Conservation (phyloP, 306 rosid species). For the Mimosa pudica region DNA sequence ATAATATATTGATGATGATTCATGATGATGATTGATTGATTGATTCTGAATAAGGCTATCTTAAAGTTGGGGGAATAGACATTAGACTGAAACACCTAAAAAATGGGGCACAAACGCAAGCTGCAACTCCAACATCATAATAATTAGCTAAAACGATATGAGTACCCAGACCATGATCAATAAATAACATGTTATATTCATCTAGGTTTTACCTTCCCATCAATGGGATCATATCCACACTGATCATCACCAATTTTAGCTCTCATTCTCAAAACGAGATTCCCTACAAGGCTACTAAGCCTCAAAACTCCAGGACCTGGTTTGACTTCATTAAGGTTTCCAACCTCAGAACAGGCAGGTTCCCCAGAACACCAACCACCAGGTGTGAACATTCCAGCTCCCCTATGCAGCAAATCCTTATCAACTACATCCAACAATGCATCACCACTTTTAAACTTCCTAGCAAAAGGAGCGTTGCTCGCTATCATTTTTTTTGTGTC, state of each 20-base stretch:
- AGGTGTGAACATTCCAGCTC: slow-evolving; percentile 58
- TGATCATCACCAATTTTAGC: slow-evolving; percentile 59
- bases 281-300: slow-evolving; percentile 56
- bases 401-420: slow-evolving; percentile 47
- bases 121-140: not conserved
- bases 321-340: slow-evolving; percentile 63
- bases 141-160: not conserved
- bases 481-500: slow-evolving; percentile 74
- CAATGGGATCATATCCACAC: slow-evolving; percentile 53
- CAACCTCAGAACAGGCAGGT: slow-evolving; percentile 73
- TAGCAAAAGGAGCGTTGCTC: slow-evolving; percentile 81
- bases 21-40: too few relatives aligned
- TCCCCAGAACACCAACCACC: slow-evolving; percentile 93
- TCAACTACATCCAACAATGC: slow-evolving; percentile 69
- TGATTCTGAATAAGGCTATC: not conserved
- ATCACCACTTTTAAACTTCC: slow-evolving; percentile 66
- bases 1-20: too few relatives aligned
- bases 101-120: not conserved
- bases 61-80: not conserved
- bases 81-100: not conserved
- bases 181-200: not conserved
- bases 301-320: slow-evolving; percentile 73
- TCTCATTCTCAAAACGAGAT: slow-evolving; percentile 22
- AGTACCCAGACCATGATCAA: not conserved
- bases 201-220: not conserved